phyloP scores from a whole-genome alignment of 2,329 filamentous ascomycete genomes.

The Dothistroma septosporum region DNA sequence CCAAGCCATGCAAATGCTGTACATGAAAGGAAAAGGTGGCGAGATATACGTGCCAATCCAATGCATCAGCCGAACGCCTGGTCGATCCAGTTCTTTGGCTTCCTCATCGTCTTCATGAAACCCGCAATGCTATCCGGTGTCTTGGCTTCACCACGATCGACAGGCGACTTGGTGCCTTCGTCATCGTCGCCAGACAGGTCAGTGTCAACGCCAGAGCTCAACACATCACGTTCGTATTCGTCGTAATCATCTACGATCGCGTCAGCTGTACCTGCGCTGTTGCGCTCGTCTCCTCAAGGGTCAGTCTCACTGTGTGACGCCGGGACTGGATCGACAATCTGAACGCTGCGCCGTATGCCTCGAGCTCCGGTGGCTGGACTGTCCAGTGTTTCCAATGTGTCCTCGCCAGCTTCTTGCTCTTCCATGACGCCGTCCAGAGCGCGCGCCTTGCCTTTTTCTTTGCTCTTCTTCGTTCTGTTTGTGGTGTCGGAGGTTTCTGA shows the following conservation, averaged over 20 bases:
- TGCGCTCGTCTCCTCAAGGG: conserved; percentile 12
- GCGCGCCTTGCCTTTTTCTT: conserved; percentile 20
- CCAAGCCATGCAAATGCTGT: neutral
- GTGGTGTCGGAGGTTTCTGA: conserved; percentile 13
- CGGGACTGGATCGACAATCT: conserved; percentile 22
- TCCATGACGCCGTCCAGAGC: conserved; percentile 19
- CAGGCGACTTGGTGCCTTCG: conserved; percentile 10
- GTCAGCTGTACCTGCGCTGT: conserved; percentile 16
- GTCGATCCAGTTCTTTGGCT: conserved; percentile 22
- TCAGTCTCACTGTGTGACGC: conserved; percentile 18
- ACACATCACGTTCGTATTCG: conserved; percentile 13
- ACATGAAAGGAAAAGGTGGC: neutral
- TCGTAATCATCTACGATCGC: conserved; percentile 17
- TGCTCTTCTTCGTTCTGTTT: conserved; percentile 9
- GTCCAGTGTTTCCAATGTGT: conserved; percentile 11
- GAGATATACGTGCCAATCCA: conserved; percentile 4
- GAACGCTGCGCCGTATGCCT: conserved; percentile 19
- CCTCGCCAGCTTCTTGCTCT: conserved; percentile 12
- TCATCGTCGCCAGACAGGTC: conserved; percentile 4
- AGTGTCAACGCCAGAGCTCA: neutral
- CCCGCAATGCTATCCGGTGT: conserved; percentile 20
- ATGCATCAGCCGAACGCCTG: conserved; percentile 21
- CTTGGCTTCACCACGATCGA: conserved; percentile 21
- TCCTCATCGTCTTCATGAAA: conserved; percentile 21
- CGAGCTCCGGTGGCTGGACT: conserved; percentile 12